Conservation (phyloP, 345 rosid species). For the Hypericum androsaemum region DNA sequence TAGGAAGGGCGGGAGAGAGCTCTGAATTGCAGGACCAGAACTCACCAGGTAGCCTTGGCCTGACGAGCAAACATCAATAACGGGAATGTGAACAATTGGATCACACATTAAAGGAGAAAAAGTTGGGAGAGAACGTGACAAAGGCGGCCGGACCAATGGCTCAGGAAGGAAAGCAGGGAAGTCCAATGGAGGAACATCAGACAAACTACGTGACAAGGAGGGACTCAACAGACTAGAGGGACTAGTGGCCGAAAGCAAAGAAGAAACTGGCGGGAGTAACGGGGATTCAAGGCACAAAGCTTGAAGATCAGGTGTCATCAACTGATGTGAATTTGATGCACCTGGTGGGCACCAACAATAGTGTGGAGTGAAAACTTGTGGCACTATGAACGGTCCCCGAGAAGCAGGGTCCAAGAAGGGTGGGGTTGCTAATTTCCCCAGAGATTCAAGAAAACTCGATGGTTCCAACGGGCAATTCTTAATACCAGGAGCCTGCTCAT, state of each 20-base stretch:
- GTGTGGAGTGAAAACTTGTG: constrained; percentile 63
- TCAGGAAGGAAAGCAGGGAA: no score
- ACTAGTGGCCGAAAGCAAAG: constrained; percentile 39
- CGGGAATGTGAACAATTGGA: constrained; percentile 83
- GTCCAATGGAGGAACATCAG: constrained; percentile 25
- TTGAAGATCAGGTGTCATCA: constrained; percentile 27
- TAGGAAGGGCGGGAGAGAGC: constrained; percentile 54
- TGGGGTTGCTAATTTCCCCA: constrained; percentile 29
- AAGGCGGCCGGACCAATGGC: constrained; percentile 47
- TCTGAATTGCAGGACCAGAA: constrained; percentile 56
- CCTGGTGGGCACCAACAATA: constrained; percentile 89
- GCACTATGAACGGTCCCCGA: constrained; percentile 27
- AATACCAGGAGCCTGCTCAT: constrained; percentile 16
- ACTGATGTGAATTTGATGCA: constrained; percentile 34
- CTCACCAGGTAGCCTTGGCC: constrained; percentile 93
- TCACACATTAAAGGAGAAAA: constrained; percentile 86
- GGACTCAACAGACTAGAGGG: constrained; percentile 45
- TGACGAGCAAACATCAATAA: constrained; percentile 81
- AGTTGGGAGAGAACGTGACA: constrained; percentile 50
- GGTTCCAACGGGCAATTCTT: constrained; percentile 18
- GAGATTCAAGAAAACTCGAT: constrained; percentile 33
- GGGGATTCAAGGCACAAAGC: constrained; percentile 37
- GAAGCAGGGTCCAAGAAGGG: constrained; percentile 23
- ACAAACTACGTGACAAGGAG: constrained; percentile 38
- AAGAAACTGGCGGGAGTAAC: constrained; percentile 53